Evolutionary conservation across 768 basidiomycete genomes (phyloP).

Genomic region (Serendipita sp.): DNA sequence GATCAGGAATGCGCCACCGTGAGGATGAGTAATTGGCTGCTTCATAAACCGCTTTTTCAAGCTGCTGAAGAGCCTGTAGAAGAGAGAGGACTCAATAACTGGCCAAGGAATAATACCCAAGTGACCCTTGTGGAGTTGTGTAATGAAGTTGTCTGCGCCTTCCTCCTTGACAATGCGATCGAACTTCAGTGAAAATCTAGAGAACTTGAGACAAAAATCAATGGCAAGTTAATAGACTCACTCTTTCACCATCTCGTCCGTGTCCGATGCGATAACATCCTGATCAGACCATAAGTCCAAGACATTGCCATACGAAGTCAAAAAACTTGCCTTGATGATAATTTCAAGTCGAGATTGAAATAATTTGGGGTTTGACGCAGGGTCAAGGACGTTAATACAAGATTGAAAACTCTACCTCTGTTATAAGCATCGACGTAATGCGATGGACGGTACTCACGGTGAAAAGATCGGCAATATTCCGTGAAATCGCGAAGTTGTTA

Average conservation of each 20-base stretch:
- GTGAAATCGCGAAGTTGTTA: conserved; percentile 46
- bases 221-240: conserved; percentile 17
- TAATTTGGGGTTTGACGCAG: conserved; percentile 38
- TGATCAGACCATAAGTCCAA: conserved; percentile 15
- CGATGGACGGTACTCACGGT: conserved; percentile 36
- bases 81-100: conserved; percentile 45
- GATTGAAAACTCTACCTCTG: conserved; percentile 13
- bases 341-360: conserved; percentile 45
- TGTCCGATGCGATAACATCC: conserved; percentile 52
- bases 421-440: conserved; percentile 15
- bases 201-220: background rate
- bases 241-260: conserved; percentile 42
- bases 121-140: conserved; percentile 38
- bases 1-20: conserved; percentile 40
- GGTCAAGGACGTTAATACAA: conserved; percentile 32
- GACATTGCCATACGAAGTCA: background rate
- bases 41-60: conserved; percentile 34
- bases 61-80: conserved; percentile 38
- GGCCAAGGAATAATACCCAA: conserved; percentile 51
- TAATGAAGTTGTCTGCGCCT: conserved; percentile 46
- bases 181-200: conserved; percentile 41
- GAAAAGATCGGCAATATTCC: conserved; percentile 47
- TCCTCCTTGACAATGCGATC: conserved; percentile 45
- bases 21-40: conserved; percentile 32
- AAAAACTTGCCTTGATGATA: conserved; percentile 38